phyloP scores from a whole-genome alignment of 1,284 basidiomycete genomes.

The Retiboletus flavoniger region DNA sequence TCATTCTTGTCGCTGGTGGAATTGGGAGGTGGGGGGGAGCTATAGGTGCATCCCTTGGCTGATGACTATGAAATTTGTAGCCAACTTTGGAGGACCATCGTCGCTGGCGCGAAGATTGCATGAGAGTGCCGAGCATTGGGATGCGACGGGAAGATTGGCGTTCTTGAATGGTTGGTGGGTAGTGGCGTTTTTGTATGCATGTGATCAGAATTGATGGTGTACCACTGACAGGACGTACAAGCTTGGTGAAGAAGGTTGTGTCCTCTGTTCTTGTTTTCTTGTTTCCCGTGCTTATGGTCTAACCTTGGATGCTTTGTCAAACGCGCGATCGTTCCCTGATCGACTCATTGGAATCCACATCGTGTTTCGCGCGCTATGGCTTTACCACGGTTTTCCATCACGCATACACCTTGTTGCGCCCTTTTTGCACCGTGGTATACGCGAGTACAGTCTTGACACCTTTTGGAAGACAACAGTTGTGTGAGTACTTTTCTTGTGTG shows the following conservation, averaged over 20 bases:
- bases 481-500: constrained; percentile 39
- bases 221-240: constrained; percentile 64
- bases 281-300: neutral
- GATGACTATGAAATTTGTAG: constrained; percentile 35
- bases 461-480: constrained; percentile 78
- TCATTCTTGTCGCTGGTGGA: neutral
- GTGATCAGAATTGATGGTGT: neutral
- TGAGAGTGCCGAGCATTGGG: constrained; percentile 54
- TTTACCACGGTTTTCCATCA: neutral
- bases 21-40: neutral
- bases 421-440: neutral
- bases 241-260: constrained; percentile 69
- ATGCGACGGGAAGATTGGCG: constrained; percentile 57
- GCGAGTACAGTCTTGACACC: constrained; percentile 65
- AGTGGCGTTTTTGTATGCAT: constrained; percentile 8
- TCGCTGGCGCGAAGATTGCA: constrained; percentile 60
- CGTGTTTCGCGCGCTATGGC: neutral
- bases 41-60: neutral
- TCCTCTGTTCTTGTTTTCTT: neutral
- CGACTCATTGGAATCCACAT: neutral
- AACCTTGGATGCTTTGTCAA: neutral
- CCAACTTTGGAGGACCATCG: constrained; percentile 65
- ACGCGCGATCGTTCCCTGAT: neutral
- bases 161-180: constrained; percentile 77
- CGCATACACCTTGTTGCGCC: neutral